Percentiles rank a stretch among this genome's conserved stretches.
Conservation (phyloP, 1,284 basidiomycete species). For the Sparassis latifolia region DNA sequence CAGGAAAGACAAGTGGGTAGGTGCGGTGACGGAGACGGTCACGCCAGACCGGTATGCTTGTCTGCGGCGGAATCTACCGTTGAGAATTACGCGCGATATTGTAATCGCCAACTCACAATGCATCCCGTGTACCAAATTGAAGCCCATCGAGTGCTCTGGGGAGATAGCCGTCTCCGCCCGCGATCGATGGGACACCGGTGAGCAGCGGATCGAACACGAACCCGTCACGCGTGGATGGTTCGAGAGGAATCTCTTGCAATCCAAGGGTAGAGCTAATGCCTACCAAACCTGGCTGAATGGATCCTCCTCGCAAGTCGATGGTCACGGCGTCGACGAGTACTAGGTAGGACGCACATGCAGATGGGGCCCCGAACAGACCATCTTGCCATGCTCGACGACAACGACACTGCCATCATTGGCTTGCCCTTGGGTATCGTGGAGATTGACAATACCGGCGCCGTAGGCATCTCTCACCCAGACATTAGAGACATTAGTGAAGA, state of each 20-base stretch:
- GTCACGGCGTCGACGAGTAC: constrained; percentile 23
- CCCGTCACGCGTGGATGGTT: constrained; percentile 66
- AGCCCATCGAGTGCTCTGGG: constrained; percentile 47
- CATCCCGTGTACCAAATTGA: constrained; percentile 43
- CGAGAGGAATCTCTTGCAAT: constrained; percentile 52
- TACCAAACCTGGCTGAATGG: constrained; percentile 47
- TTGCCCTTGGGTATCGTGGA: constrained; percentile 7
- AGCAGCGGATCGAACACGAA: constrained; percentile 27
- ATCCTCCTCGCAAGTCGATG: constrained; percentile 35
- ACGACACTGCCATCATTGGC: constrained; percentile 16
- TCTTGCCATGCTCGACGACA: constrained; percentile 29
- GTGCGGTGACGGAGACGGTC: constrained; percentile 53
- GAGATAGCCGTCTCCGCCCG: constrained; percentile 28
- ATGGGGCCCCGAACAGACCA: constrained; percentile 12
- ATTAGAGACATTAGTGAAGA: constrained; percentile 55
- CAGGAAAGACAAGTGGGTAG: constrained; percentile 50
- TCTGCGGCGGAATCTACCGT: constrained; percentile 24
- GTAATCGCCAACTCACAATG: constrained; percentile 28
- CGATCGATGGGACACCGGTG: constrained; percentile 23
- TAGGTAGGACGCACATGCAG: constrained; percentile 14
- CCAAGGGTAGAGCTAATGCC: constrained; percentile 56
- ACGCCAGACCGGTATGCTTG: constrained; percentile 57
- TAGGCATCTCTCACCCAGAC: constrained; percentile 29
- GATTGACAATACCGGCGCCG: constrained; percentile 14
- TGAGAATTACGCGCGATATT: not conserved